Base-by-base conservation (phyloP, 495 filamentous ascomycete genomes). In the Rusavskia elegans region DNA sequence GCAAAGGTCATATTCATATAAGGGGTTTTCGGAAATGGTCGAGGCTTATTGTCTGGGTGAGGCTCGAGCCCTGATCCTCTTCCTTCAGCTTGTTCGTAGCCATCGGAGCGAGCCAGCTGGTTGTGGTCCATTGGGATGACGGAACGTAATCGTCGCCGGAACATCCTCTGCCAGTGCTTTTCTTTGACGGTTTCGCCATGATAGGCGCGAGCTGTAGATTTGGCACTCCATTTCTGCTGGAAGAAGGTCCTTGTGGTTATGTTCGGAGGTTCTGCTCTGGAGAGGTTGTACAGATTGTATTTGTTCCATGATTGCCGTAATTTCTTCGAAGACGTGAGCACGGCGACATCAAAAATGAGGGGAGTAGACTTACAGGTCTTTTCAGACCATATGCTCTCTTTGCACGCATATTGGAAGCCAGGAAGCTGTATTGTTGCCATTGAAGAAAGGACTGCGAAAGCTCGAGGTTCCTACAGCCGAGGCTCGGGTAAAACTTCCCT, bases 301-400 rank as follows among this genome's bases (percentile, higher is more conserved):
- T 94, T 95, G 71, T 87, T 93, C 93, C 89, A 96, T 76, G 86
- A 89, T 76, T 90, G 87, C 55, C 92, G 84, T 66, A 96, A 62
- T 84, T 87, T 92, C 92, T 96, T 55, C 16, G 27, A 3, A 32
- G 1, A 37, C 5, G 17, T 57, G 39, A 58, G 53, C 25, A 45
- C 20, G 16, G 11, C 0, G 20, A 13, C 27, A 27, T 14, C 6
- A 23, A 7, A 14, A 2, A 11, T 11, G 25, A 29, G n/a, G 2
- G 3, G 17, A 37, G 4, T 10, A n/a, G 5, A 20, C 76, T 53
- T 70, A 84, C 82, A 30, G 73, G 65, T 57, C 71, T 69, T 63
- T 78, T 83, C 42, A 88, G 72, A 53, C 74, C 71, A 57, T 85
- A 78, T 61, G 75, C 81, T 59, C 74, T 75, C 55, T 72, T 76